phyloP scores from a whole-genome alignment of 208 protist genomes.

The Plasmodiophora brassicae region DNA sequence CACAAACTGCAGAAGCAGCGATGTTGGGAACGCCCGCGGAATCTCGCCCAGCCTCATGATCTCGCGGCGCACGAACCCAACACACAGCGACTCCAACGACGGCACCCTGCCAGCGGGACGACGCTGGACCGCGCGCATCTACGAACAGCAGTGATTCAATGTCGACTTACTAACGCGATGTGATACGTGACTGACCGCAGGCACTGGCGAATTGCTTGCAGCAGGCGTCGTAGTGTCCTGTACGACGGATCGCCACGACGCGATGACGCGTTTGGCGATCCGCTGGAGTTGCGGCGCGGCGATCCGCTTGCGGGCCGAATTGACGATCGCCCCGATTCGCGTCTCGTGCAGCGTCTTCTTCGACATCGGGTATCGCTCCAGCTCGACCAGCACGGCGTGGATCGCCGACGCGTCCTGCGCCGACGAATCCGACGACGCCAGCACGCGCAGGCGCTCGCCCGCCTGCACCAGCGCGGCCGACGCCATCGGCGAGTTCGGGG shows the following conservation, averaged over 20 bases:
- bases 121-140: neutral
- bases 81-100: neutral
- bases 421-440: neutral
- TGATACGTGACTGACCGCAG: neutral
- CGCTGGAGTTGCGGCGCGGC: neutral
- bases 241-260: neutral
- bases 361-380: neutral
- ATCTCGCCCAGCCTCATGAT: neutral
- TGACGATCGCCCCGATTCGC: neutral
- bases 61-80: neutral
- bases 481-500: too few species aligned
- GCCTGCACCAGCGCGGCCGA: too few species aligned
- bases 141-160: too few species aligned
- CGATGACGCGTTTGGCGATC: neutral
- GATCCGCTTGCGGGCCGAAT: neutral
- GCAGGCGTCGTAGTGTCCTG: neutral
- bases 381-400: neutral
- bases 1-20: neutral
- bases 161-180: too few species aligned
- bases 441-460: neutral
- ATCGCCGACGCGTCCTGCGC: neutral
- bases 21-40: neutral
- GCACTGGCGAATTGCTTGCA: neutral
- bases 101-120: neutral
- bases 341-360: neutral